Conservation (phyloP, 2,329 filamentous ascomycete genomes). For the Botryotinia calthae region DNA sequence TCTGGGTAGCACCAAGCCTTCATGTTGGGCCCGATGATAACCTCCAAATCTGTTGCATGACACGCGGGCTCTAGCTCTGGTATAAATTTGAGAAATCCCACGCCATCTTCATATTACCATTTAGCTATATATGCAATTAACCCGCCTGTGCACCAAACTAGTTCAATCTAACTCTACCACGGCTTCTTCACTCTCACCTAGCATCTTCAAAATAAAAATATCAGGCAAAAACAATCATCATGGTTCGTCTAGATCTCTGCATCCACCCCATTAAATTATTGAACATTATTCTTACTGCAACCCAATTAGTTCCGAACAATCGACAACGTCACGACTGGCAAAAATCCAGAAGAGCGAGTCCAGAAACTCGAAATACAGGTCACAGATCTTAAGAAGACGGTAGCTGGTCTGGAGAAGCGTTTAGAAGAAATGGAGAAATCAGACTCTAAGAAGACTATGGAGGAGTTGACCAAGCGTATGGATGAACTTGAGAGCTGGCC, state of each 20-base stretch:
- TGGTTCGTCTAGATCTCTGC: not conserved
- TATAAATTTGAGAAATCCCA: not conserved
- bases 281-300: not conserved
- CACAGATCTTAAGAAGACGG: conserved; percentile 1
- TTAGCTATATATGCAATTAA: not conserved
- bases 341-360: not conserved
- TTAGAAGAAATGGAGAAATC: not conserved
- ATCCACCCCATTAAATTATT: not conserved
- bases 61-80: not conserved
- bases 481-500: not conserved
- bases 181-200: not conserved
- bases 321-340: not conserved
- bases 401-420: not conserved
- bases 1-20: not conserved
- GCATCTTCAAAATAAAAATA: not conserved
- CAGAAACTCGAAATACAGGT: conserved; percentile 2
- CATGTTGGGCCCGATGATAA: no score
- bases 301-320: not conserved
- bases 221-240: not conserved
- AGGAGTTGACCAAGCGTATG: not conserved
- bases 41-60: not conserved
- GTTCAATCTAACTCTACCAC: not conserved
- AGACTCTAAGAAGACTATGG: not conserved
- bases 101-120: not conserved
- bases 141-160: not conserved